Evolutionary conservation across 257 asterid species (phyloP), one percentile per base, ranked within the genome.

Genomic region (Solanum virginianum): DNA sequence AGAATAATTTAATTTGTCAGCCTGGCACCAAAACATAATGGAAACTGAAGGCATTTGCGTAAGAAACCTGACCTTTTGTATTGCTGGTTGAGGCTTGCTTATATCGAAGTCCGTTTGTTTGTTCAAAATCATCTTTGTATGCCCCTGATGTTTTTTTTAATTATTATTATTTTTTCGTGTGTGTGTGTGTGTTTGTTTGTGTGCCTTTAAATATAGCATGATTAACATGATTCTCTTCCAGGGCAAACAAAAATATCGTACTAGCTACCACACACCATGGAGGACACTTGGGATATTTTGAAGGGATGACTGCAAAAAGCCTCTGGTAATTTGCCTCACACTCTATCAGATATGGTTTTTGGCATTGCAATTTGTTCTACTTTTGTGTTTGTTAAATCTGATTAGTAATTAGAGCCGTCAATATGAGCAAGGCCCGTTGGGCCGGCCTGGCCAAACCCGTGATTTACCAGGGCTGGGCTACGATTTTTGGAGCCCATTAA

Each of bases 201-300:
- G 65, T 29, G 10, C 65, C 65, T 79, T 32, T 10, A 79, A 53
- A 16, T 53, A 29, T 49, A 8, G 82, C 13, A 79, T 53, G 83
- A 53, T 3, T 70, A 53, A 79, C 83, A 79, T 10, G 29, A 51
- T 79, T 79, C 65, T 81, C 68, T 36, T 88, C 66, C 89, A 95
- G 98, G 96, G 90, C 88, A 80, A 95, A 93, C 87, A 82, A 89
- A 82, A 95, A 94, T 84, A 88, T 95, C 49, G 85, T 95, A 85
- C 88, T 95, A 89, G 98, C 95, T 62, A 92, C 95, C 45, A 95
- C 98, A 8, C 88, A 88, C 86, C 98, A 94, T 85, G 98, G 98
- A 85, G 98, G 98, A 68, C 98, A 95, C 87, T 85, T 95, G 70
- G 98, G 95, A 47, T 95, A 86, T 88, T 95, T 90, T 87, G 98